phyloP scores from a whole-genome alignment of 352 stramenopile species.

The Halophytophthora batemanensis region DNA sequence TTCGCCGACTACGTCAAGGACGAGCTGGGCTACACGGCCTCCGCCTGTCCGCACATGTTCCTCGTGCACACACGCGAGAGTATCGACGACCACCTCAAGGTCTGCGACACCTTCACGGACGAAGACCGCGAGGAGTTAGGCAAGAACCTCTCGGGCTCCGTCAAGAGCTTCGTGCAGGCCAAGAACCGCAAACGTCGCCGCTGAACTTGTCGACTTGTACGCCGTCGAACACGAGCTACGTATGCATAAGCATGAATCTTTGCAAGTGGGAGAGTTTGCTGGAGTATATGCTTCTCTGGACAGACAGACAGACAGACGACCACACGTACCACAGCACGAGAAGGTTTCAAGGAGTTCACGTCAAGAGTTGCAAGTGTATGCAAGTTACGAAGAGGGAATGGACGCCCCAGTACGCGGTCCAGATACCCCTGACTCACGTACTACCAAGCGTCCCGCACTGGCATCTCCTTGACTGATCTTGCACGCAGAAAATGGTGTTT shows the following conservation, averaged over 20 bases:
- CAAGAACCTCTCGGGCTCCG: slow-evolving; percentile 25
- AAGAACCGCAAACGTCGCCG: slow-evolving; percentile 3
- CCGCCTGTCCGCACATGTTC: slow-evolving; percentile 69
- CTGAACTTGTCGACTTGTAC: neutral
- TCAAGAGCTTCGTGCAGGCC: slow-evolving; percentile 31
- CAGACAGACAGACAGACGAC: too few species aligned
- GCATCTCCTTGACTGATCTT: too few species aligned
- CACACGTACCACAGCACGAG: neutral
- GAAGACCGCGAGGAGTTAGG: slow-evolving; percentile 40
- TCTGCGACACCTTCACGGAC: slow-evolving; percentile 66
- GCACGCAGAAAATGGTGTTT: too few species aligned
- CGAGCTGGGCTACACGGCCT: slow-evolving; percentile 39
- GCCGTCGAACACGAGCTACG: neutral
- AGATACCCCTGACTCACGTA: too few species aligned
- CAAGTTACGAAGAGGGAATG: too few species aligned
- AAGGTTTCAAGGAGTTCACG: neutral
- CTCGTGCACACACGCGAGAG: slow-evolving; percentile 49
- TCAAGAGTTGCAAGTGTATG: slow-evolving; percentile 4
- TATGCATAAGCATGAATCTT: too few species aligned
- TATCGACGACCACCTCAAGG: slow-evolving; percentile 70
- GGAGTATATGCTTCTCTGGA: too few species aligned
- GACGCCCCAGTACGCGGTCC: too few species aligned
- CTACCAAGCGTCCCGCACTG: too few species aligned
- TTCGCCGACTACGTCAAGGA: slow-evolving; percentile 64
- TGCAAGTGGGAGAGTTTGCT: too few species aligned